phyloP scores from a whole-genome alignment of 1,284 basidiomycete species.

The Fistulinella cinereoalba region DNA sequence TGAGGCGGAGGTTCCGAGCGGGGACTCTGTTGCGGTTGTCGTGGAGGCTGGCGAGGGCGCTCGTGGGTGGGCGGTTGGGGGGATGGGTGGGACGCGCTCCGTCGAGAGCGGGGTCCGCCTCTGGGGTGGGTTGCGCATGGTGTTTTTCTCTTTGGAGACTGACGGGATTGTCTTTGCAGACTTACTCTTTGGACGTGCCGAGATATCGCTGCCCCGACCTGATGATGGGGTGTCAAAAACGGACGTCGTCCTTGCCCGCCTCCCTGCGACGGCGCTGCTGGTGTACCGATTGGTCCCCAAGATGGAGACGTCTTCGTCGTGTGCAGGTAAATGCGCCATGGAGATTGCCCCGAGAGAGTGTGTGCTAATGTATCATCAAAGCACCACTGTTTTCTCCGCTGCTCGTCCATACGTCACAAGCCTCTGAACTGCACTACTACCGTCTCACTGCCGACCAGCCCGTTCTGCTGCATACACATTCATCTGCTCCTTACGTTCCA shows the following conservation, averaged over 20 bases:
- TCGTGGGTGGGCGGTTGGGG: conserved; percentile 63
- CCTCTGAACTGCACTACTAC: conserved; percentile 70
- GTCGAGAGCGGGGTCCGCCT: conserved; percentile 37
- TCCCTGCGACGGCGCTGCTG: conserved; percentile 58
- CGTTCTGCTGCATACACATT: conserved; percentile 70
- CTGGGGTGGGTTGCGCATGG: conserved; percentile 43
- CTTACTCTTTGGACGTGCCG: conserved; percentile 36
- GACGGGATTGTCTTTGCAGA: conserved; percentile 40
- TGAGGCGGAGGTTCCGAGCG: conserved; percentile 44
- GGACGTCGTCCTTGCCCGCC: conserved; percentile 43
- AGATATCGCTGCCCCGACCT: conserved; percentile 30
- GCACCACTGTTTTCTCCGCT: conserved; percentile 53
- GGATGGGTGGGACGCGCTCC: conserved; percentile 38
- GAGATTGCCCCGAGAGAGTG: background rate
- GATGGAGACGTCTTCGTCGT: conserved; percentile 16
- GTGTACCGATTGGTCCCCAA: conserved; percentile 53
- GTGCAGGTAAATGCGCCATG: conserved; percentile 18
- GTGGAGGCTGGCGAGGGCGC: conserved; percentile 49
- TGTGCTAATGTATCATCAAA: conserved; percentile 26
- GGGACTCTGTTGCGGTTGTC: conserved; percentile 50
- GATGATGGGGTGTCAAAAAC: conserved; percentile 32
- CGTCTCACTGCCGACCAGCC: conserved; percentile 42
- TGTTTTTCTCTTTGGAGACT: conserved; percentile 30
- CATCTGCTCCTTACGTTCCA: conserved; percentile 61
- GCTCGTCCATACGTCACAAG: conserved; percentile 53